These are phyloP conservation scores for Colletotrichum sp. DNA, from an alignment of 2,329 filamentous ascomycete genomes.

Conservation along the genomic window DNA sequence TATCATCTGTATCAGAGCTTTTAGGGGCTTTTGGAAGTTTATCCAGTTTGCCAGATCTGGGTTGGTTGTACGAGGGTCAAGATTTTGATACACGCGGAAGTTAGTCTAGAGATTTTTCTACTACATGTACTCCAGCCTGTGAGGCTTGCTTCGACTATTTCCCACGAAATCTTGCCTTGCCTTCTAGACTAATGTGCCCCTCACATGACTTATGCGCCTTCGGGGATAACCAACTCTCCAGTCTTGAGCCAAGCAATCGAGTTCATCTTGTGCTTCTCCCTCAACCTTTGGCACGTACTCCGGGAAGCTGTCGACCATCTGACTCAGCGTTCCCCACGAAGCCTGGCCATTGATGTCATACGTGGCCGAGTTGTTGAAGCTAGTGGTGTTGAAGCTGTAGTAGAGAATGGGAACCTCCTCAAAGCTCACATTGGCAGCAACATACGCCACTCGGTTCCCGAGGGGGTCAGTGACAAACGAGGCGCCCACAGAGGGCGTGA, in stretches of 20 bases:
- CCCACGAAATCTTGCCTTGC: accelerated
- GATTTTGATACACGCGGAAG: neutral
- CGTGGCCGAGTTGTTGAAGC: neutral
- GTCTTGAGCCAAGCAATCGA: neutral
- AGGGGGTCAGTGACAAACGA: neutral
- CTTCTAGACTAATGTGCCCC: neutral
- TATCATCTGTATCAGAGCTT: neutral
- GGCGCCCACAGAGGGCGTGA: neutral
- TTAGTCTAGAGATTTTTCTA: neutral
- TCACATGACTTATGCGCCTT: neutral
- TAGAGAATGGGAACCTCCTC: neutral
- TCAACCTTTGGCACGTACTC: neutral
- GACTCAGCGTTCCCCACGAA: neutral
- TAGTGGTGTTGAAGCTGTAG: neutral
- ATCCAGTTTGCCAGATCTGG: neutral
- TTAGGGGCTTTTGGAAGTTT: neutral
- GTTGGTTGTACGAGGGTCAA: neutral
- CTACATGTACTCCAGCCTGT: neutral
- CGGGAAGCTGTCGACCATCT: constrained; percentile 2
- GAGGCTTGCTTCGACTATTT: neutral
- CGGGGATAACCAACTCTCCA: neutral
- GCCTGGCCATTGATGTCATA: neutral
- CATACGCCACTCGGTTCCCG: neutral
- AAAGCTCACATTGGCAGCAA: neutral
- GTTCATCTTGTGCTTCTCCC: neutral